Conservation (phyloP, 805 yeast genomes). For the Scheffersomyces ergatensis region DNA sequence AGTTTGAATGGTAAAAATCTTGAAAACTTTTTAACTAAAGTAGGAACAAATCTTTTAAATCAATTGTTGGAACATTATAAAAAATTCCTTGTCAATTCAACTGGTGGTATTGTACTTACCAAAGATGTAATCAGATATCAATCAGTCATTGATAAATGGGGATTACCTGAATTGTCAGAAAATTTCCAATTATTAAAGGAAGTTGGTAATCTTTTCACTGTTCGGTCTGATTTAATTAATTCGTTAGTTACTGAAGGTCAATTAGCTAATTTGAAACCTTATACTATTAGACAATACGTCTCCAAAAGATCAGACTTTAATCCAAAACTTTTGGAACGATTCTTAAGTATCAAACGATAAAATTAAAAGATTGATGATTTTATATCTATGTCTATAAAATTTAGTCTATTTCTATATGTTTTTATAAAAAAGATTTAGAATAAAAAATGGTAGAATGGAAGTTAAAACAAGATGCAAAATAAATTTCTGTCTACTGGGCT, state of each 20-base stretch:
- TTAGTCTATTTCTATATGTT: constrained; percentile 3
- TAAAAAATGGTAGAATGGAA: constrained; percentile 1
- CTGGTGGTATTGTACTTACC: constrained; percentile 80
- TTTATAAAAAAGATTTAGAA: constrained; percentile 2
- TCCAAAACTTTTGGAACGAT: constrained; percentile 47
- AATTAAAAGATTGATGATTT: background rate
- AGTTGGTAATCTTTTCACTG: constrained; percentile 80
- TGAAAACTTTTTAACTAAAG: constrained; percentile 46
- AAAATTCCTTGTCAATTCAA: constrained; percentile 70
- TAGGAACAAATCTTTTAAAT: constrained; percentile 59
- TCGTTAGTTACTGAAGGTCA: constrained; percentile 83
- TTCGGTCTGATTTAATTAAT: constrained; percentile 73
- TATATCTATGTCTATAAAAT: constrained; percentile 1
- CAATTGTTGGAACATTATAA: constrained; percentile 69
- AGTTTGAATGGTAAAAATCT: constrained; percentile 45
- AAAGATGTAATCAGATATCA: constrained; percentile 81
- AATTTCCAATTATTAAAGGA: constrained; percentile 73
- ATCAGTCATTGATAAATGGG: constrained; percentile 65
- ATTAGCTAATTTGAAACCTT: constrained; percentile 61
- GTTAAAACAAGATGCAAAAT: background rate
- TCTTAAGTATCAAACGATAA: constrained; percentile 31
- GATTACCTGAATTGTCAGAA: constrained; percentile 55
- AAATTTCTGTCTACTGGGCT: background rate
- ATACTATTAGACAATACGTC: constrained; percentile 62
- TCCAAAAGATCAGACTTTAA: constrained; percentile 69